Conservation (phyloP, 768 basidiomycete genomes). For the Trametes villosa region DNA sequence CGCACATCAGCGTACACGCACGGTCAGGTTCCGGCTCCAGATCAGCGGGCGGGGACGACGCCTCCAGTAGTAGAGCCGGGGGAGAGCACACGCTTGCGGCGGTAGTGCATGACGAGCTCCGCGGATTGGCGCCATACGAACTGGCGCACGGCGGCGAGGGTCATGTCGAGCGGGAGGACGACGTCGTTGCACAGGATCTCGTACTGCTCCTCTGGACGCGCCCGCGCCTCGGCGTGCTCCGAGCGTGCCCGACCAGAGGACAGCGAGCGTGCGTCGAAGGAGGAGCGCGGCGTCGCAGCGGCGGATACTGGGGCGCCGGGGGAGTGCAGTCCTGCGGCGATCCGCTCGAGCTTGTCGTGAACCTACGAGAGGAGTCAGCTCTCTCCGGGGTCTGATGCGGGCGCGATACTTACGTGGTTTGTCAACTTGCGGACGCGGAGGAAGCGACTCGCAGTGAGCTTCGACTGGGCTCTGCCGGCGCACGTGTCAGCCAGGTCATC, state of each 20-base stretch:
- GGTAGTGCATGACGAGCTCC: conserved; percentile 80
- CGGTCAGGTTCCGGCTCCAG: no score
- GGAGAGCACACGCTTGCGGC: conserved; percentile 36
- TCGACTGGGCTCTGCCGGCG: conserved; percentile 66
- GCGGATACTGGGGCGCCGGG: conserved; percentile 37
- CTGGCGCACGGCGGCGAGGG: conserved; percentile 87
- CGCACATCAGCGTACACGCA: neutral
- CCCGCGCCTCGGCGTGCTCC: conserved; percentile 25
- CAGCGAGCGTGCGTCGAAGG: conserved; percentile 39
- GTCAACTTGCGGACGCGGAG: conserved; percentile 86
- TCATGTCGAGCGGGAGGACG: conserved; percentile 86
- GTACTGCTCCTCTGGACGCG: conserved; percentile 67
- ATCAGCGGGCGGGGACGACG: neutral
- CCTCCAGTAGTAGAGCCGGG: neutral
- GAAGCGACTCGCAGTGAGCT: conserved; percentile 86
- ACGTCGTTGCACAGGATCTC: conserved; percentile 89
- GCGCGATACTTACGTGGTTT: conserved; percentile 62
- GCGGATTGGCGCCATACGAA: conserved; percentile 81
- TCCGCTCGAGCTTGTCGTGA: conserved; percentile 78
- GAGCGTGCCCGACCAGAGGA: conserved; percentile 20
- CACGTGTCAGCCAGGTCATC: neutral
- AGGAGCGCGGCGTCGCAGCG: conserved; percentile 41
- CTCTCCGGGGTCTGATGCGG: neutral
- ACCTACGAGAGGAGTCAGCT: conserved; percentile 62
- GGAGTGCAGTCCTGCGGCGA: conserved; percentile 34